Percentiles rank a stretch among this genome's conserved stretches.
Conservation (phyloP, 805 yeast species). For the Blastobotrys peoriensis region DNA sequence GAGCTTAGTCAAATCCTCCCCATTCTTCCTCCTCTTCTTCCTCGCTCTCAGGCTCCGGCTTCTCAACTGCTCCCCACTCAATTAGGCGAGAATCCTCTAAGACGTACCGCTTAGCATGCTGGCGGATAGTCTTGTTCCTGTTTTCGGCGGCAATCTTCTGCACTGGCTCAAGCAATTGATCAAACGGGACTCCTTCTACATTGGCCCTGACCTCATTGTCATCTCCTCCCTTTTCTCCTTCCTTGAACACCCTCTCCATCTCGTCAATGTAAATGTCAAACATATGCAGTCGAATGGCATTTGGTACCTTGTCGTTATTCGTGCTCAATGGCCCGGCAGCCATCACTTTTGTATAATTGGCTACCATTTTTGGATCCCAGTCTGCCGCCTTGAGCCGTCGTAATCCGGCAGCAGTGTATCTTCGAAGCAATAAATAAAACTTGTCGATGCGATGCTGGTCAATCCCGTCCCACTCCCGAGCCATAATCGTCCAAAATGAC, state of each 20-base stretch:
- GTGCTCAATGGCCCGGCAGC: conserved; percentile 36
- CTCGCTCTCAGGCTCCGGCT: conserved; percentile 17
- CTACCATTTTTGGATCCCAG: conserved; percentile 50
- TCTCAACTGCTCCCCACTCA: conserved; percentile 49
- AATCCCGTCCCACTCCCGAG: conserved; percentile 74
- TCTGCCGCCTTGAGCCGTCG: conserved; percentile 44
- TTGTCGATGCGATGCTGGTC: conserved; percentile 87
- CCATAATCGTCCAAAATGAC: conserved; percentile 77
- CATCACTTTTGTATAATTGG: conserved; percentile 36
- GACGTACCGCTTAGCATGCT: conserved; percentile 60
- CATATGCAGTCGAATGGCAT: conserved; percentile 77
- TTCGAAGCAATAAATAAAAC: conserved; percentile 72
- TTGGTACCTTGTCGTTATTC: conserved; percentile 55
- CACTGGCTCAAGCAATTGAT: conserved; percentile 55
- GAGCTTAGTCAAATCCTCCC: conserved; percentile 30
- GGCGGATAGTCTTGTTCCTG: conserved; percentile 58
- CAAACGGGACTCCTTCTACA: conserved; percentile 46
- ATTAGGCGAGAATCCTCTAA: conserved; percentile 56
- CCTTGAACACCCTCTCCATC: conserved; percentile 59
- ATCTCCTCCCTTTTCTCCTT: conserved; percentile 36
- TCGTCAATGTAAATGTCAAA: conserved; percentile 83
- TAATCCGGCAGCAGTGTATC: conserved; percentile 62
- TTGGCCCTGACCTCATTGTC: conserved; percentile 30
- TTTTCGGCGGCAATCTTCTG: conserved; percentile 41
- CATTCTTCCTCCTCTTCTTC: conserved; percentile 31